Base-by-base conservation (phyloP, 2,329 filamentous ascomycete genomes). In the Calonectria pteridis region DNA sequence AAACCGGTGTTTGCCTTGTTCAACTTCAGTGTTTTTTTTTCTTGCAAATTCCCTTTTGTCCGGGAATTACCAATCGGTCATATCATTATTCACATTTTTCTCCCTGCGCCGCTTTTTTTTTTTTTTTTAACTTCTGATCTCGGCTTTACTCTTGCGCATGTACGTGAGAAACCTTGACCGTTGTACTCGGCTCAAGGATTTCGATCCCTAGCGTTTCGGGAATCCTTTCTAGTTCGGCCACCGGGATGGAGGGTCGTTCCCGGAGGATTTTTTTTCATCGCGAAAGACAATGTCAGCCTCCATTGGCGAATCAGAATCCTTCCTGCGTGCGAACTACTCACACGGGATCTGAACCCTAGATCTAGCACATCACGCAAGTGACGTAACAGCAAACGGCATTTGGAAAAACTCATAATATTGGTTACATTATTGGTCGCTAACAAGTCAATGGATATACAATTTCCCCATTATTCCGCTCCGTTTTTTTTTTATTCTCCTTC, bases 391-490 rank as follows among this genome's bases (percentile, higher is more conserved):
- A 26, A 11, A 6, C 33, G 33, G 33, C 18, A n/a, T 37, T 9
- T 59, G 20, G 2, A 9, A 20, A 37, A 40, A 37, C 3, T 37
- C 23, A 26, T 40, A 62, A 62, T 62, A 18, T 59, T 62, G 40
- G 55, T 29, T 62, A 62, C 55, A 62, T 40, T 40, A 62, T 40
- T 62, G 55, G 55, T 62, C 55, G 55, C 55, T 62, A 62, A 62
- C 33, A 37, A 31, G 31, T 72, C 63, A 58, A 69, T 69, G 67
- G 69, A 67, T 70, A 69, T 23, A 35, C 31, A 67, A 31, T 71
- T 46, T 66, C 26, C 59, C 33, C 43, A 23, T 43, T 43, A 58
- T 35, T 35, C 31, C 18, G 18, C 35, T 18, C 55, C 46, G 33
- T 23, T 65, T 33, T 40, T 50, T 18, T n/a, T 13, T 40, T n/a